These are phyloP conservation scores for Amaranthus palmeri DNA, from an alignment of 148 eudicot genomes.

Conservation along the genomic window DNA sequence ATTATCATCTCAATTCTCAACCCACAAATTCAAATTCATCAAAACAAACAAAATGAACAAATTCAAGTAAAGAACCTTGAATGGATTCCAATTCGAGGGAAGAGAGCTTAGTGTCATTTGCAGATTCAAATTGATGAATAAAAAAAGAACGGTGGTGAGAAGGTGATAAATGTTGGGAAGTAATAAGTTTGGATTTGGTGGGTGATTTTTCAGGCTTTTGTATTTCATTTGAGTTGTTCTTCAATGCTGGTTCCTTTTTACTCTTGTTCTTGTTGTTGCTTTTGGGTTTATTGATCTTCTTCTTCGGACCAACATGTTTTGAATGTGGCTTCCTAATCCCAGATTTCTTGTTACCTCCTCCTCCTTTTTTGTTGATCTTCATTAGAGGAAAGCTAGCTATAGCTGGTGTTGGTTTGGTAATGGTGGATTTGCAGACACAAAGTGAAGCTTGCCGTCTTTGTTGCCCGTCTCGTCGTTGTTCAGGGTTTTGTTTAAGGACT, in stretches of 20 bases:
- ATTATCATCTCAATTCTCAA: too few relatives aligned
- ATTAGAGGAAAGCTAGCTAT: conserved; percentile 3
- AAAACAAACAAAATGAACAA: not conserved
- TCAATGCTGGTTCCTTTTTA: conserved; percentile 2
- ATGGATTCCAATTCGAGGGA: conserved; percentile 69
- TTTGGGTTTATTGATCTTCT: conserved; percentile 28
- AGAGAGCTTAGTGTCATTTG: conserved; percentile 57
- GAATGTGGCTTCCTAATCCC: conserved; percentile 21
- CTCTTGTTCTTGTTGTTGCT: conserved; percentile 28
- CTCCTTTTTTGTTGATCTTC: conserved; percentile 24
- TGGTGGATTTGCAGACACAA: too few relatives aligned
- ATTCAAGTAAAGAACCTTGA: conserved; percentile 32
- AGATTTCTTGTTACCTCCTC: conserved; percentile 11
- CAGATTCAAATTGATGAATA: conserved; percentile 52
- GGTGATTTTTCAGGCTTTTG: conserved; percentile 4
- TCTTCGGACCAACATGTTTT: conserved; percentile 20
- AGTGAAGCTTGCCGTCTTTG: too few relatives aligned
- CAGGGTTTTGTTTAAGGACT: too few relatives aligned
- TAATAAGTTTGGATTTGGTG: not conserved
- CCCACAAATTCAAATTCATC: too few relatives aligned
- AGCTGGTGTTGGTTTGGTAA: too few relatives aligned
- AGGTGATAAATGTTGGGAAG: conserved; percentile 18
- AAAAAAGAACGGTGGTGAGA: conserved; percentile 56
- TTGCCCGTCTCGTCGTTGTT: too few relatives aligned
- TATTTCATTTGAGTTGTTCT: not conserved